These are phyloP conservation scores for Leccinum pachyderme DNA, from an alignment of 1,284 basidiomycete genomes.

Conservation along the genomic window DNA sequence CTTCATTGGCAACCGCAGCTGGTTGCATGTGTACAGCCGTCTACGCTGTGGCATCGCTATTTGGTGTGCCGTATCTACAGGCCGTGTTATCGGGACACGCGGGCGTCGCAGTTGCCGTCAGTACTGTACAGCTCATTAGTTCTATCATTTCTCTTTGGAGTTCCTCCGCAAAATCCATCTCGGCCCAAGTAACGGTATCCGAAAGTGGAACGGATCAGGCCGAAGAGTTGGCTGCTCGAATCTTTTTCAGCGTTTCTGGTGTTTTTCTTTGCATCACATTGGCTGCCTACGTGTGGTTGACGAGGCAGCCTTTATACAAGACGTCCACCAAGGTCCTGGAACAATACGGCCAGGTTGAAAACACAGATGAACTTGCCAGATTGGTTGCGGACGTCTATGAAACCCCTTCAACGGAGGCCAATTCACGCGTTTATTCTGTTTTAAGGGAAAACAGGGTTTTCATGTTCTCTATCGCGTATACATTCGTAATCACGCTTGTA, in stretches of 20 bases:
- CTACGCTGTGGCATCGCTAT: slow-evolving; percentile 69
- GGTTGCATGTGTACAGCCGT: slow-evolving; percentile 70
- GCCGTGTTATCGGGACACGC: slow-evolving; percentile 75
- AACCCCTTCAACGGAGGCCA: slow-evolving; percentile 31
- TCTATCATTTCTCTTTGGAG: slow-evolving; percentile 53
- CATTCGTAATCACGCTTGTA: slow-evolving; percentile 80
- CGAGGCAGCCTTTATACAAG: slow-evolving; percentile 57
- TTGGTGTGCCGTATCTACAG: slow-evolving; percentile 67
- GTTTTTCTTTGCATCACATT: slow-evolving; percentile 57
- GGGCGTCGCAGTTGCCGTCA: slow-evolving; percentile 71
- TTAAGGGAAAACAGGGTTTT: slow-evolving; percentile 65
- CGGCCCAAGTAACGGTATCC: background rate
- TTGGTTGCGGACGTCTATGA: slow-evolving; percentile 34
- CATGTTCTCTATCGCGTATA: slow-evolving; percentile 72
- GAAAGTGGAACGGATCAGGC: slow-evolving; percentile 38
- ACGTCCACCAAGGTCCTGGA: slow-evolving; percentile 46
- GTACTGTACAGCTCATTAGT: slow-evolving; percentile 67
- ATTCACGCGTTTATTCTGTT: slow-evolving; percentile 49
- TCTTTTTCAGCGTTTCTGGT: slow-evolving; percentile 71
- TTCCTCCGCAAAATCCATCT: slow-evolving; percentile 30
- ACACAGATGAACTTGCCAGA: slow-evolving; percentile 33
- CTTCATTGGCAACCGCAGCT: slow-evolving; percentile 55
- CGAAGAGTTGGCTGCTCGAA: slow-evolving; percentile 63
- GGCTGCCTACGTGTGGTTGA: slow-evolving; percentile 57
- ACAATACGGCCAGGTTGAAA: slow-evolving; percentile 19